These are phyloP conservation scores for Aspergillus fumigatiaffinis DNA, from an alignment of 2,329 filamentous ascomycete species.

Conservation along the genomic window DNA sequence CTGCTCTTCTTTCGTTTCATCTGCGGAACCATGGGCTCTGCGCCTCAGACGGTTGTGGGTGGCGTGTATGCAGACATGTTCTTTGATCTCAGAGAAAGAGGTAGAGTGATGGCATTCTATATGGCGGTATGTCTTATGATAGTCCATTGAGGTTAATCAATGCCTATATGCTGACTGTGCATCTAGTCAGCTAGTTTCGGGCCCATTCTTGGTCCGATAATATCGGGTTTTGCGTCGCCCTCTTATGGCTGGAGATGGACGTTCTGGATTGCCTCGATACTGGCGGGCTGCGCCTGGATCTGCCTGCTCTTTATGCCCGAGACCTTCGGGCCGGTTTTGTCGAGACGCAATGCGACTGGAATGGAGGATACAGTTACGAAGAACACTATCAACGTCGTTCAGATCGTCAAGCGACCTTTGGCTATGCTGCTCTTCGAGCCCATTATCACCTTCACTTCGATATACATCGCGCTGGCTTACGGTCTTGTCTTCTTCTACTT, in stretches of 20 bases:
- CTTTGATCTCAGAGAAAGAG: slow-evolving; percentile 33
- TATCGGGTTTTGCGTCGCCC: slow-evolving; percentile 41
- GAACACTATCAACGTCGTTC: slow-evolving; percentile 48
- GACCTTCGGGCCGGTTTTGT: neutral
- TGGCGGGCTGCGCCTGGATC: slow-evolving; percentile 57
- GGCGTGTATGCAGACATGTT: slow-evolving; percentile 48
- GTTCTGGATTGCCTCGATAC: slow-evolving; percentile 60
- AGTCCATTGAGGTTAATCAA: neutral
- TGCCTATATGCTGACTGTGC: neutral
- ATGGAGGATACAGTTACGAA: slow-evolving; percentile 29
- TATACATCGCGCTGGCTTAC: slow-evolving; percentile 69
- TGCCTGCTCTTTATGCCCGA: slow-evolving; percentile 58
- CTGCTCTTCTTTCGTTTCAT: slow-evolving; percentile 43
- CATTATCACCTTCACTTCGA: slow-evolving; percentile 66
- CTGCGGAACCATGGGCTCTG: slow-evolving; percentile 37
- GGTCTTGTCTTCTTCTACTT: slow-evolving; percentile 70
- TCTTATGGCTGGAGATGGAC: slow-evolving; percentile 45
- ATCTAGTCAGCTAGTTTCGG: slow-evolving; percentile 35
- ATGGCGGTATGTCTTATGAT: slow-evolving; percentile 30
- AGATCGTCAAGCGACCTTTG: slow-evolving; percentile 68
- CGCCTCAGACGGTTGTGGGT: slow-evolving; percentile 42
- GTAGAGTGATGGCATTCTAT: slow-evolving; percentile 39
- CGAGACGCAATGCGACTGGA: neutral
- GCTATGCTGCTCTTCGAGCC: slow-evolving; percentile 70
- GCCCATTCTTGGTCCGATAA: slow-evolving; percentile 41